Base-by-base conservation (phyloP, 73 alveolate genomes). In the Paramecium biaurelia region DNA sequence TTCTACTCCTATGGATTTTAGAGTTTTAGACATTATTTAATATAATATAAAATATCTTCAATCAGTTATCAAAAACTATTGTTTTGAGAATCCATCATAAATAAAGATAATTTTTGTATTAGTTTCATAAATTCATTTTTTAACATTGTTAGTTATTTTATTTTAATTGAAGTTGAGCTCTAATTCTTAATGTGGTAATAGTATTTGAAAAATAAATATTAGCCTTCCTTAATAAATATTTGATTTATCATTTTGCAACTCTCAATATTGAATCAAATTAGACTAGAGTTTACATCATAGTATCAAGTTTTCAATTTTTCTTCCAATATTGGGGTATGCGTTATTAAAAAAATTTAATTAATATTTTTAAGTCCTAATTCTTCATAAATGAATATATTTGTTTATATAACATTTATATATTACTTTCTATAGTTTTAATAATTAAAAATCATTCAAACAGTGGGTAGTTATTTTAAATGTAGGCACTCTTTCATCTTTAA, bases 1-100 rank as follows among this genome's bases (percentile, higher is more conserved):
- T 20, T 79, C 90, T 4, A 79, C 90, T 3, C 90, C 90, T 23
- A 79, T 38, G 2, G 23, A 74, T 63, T 63, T 63, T 9, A 63
- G 84, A 26, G 84, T 63, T 6, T 26, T 30, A 63, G 84, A 26
- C 84, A 63, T 63, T 63, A 30, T 30, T 63, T 26, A 14, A 63
- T 63, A 30, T 26, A 63, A 63, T 23, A 63, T 30, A 63, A 26
- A 63, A 32, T 23, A 53, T 53, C 68, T 53, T 53, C 68, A 53
- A 38, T 53, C 10, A 53, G 68, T 53, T 53, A 53, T 53, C 68
- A 53, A 53, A 53, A 53, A 3, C 20, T 53, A 53, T 53, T 18
- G 68, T 53, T 53, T 18, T 53, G n/a, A 15, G 21, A 47, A 47
- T 47, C 58, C 8, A 47, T 47, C 9, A 8, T 15, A 14, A 12